Percentiles rank a stretch among this genome's conserved stretches.
Evolutionary conservation across 257 asterid species (phyloP).

Genomic region (Haberlea rhodopensis): DNA sequence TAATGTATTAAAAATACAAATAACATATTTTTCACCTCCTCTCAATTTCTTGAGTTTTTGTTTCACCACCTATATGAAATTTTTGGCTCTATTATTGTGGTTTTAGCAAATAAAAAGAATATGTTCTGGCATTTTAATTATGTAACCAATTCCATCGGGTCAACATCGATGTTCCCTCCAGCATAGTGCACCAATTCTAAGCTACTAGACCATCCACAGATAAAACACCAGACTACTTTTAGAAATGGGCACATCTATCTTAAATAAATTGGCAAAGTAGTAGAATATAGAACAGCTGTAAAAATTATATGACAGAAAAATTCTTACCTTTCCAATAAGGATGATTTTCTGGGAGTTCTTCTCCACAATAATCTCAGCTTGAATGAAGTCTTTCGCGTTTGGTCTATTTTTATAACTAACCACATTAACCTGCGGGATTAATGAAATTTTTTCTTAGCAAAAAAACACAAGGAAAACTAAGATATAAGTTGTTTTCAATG

Average conservation of each 20-base stretch:
- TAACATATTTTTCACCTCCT: too few relatives aligned
- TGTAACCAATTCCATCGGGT: neutral
- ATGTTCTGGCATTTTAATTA: too few relatives aligned
- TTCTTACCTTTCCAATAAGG: slow-evolving; percentile 83
- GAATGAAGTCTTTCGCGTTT: slow-evolving; percentile 88
- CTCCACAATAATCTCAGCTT: slow-evolving; percentile 92
- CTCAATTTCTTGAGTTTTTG: too few relatives aligned
- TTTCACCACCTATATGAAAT: too few relatives aligned
- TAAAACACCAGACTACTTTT: slow-evolving; percentile 1
- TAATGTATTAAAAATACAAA: neutral
- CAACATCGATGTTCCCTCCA: too few relatives aligned
- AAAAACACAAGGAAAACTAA: neutral
- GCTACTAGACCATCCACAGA: neutral
- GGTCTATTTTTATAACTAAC: slow-evolving; percentile 80
- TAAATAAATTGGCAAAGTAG: slow-evolving; percentile 7
- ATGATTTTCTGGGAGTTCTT: slow-evolving; percentile 85
- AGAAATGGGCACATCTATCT: slow-evolving; percentile 17
- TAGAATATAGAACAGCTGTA: neutral
- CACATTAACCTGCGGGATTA: slow-evolving; percentile 64
- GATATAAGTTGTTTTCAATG: neutral
- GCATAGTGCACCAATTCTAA: neutral
- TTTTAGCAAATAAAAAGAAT: too few relatives aligned
- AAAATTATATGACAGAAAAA: slow-evolving; percentile 5
- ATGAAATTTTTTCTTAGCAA: slow-evolving; percentile 18
- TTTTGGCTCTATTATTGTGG: too few relatives aligned